Base-by-base conservation (phyloP, 345 rosid genomes). In the Trapa bicornis region DNA sequence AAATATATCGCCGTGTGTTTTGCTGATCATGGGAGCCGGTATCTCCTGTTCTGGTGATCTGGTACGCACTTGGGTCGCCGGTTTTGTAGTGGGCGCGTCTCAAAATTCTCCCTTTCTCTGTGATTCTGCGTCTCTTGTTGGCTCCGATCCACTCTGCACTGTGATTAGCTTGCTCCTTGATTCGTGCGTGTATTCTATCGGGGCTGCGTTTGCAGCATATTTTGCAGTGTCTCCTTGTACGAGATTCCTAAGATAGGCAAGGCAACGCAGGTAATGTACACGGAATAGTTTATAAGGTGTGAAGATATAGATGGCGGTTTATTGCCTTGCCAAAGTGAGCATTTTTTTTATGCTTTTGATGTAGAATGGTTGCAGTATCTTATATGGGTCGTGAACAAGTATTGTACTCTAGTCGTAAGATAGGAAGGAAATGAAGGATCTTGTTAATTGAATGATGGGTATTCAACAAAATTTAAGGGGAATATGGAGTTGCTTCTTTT, bases 141-240 rank as follows among this genome's bases (percentile, higher is more conserved):
- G 32, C 62, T 58, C 62, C 62, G 62, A 35, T 58, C 37, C 62
- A 58, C 16, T 8, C 62, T 9, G 37, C 62, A 32, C 33, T 11
- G 63, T 58, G 35, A 58, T 58, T 58, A 15, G 38, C 37, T 58
- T 32, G 63, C 63, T 58, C 35, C 37, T 58, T 58, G 63, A 58
- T 58, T 58, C 10, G 37, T 58, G 38, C 63, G 37, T 32, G 63
- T 35, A 0, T 8, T 16, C 63, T 58, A 32, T 58, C 43, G 37
- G 38, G 38, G 63, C 37, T 50, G 43, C 43, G 43, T 41, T 41
- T 41, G 43, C 43, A 41, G 7, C 43, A 41, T 3, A 41, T 41
- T 41, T 41, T 41, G 43, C 7, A 4, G 43, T 41, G 29, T 8
- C 43, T 41, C 43, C 43, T 29, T 50, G 22, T 50, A 50, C 17